Percentiles rank a stretch among this genome's conserved stretches.
Evolutionary conservation across 495 filamentous ascomycete species (phyloP).

Genomic region (Tuber aestivum): DNA sequence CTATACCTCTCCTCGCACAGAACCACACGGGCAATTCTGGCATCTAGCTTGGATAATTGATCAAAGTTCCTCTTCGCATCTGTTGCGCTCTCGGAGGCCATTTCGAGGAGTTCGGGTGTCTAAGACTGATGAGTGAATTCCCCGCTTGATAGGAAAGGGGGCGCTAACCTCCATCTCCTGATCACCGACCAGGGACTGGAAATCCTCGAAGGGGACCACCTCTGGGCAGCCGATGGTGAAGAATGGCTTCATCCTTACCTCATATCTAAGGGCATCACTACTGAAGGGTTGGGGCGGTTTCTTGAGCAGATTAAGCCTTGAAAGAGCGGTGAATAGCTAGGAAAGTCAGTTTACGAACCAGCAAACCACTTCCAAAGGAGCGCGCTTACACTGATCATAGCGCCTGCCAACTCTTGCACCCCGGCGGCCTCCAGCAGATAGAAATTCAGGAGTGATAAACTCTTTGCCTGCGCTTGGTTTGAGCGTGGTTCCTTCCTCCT

Average conservation of each 20-base stretch:
- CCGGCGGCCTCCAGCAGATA: constrained; percentile 62
- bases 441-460: constrained; percentile 55
- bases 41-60: constrained; percentile 50
- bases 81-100: constrained; percentile 55
- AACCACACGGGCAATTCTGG: constrained; percentile 46
- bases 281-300: constrained; percentile 62
- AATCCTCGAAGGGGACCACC: constrained; percentile 61
- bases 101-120: constrained; percentile 51
- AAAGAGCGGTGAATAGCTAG: constrained; percentile 61
- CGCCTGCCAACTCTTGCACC: constrained; percentile 64
- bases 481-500: constrained; percentile 39
- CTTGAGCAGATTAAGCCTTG: constrained; percentile 55
- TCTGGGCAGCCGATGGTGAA: constrained; percentile 61
- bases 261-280: constrained; percentile 65
- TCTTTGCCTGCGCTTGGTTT: constrained; percentile 50
- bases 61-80: constrained; percentile 64
- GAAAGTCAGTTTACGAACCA: constrained; percentile 23
- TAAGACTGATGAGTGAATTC: not conserved
- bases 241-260: constrained; percentile 88
- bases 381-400: constrained; percentile 45
- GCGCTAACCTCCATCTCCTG: constrained; percentile 40
- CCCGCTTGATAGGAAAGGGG: not conserved
- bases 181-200: constrained; percentile 46
- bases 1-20: constrained; percentile 39
- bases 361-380: not conserved